Percentiles rank a stretch among this genome's conserved stretches.
Conservation (phyloP, 495 filamentous ascomycete species). For the Saxophila tyrrhenica region DNA sequence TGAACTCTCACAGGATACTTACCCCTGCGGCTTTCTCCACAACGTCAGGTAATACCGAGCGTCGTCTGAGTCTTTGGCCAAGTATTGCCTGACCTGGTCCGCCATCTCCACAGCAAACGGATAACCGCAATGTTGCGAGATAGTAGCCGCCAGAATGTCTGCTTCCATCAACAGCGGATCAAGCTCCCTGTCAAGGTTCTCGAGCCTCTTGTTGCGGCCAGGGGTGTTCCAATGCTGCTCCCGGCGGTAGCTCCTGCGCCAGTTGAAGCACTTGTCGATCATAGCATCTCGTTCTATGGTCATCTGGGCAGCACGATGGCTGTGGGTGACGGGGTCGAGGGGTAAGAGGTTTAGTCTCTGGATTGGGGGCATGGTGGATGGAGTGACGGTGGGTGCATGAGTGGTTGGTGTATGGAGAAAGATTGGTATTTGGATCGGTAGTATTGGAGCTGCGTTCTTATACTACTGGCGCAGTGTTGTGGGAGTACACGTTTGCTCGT, state of each 20-base stretch:
- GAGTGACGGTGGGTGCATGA: neutral
- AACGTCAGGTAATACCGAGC: neutral
- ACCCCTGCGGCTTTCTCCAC: neutral
- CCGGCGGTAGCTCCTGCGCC: neutral
- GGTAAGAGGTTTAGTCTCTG: neutral
- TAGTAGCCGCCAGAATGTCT: neutral
- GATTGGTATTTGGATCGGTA: neutral
- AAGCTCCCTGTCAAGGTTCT: neutral
- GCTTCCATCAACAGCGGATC: neutral
- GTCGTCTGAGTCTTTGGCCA: neutral
- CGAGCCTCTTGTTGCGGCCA: neutral
- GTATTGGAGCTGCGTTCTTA: neutral
- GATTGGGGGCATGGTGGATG: neutral
- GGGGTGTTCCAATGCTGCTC: neutral
- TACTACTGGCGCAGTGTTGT: neutral
- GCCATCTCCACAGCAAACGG: neutral
- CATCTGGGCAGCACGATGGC: neutral
- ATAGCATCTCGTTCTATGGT: neutral
- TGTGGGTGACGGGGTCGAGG: neutral
- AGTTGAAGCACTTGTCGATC: neutral
- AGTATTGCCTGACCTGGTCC: neutral
- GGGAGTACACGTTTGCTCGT: neutral
- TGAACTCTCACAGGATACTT: neutral
- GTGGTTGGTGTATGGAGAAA: neutral
- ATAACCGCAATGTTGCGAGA: neutral